Evolutionary conservation across 2,329 filamentous ascomycete genomes (phyloP), one percentile per base, ranked within the genome.

Genomic region (Epichloe aotearoae): DNA sequence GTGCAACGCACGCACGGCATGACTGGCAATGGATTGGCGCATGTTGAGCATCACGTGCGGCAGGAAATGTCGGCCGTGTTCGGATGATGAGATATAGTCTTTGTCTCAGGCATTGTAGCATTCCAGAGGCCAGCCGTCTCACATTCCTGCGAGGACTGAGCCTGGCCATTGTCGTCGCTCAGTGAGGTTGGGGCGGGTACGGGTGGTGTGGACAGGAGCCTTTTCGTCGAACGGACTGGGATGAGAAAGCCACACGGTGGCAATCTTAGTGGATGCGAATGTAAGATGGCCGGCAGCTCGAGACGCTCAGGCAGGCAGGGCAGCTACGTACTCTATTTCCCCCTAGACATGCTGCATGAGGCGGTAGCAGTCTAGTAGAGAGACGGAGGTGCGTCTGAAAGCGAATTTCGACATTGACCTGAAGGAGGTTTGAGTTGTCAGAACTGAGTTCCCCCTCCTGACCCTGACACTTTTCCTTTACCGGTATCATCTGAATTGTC

Each of bases 61-160:
- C 33, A 47, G 47, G 42, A 55, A 50, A 47, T 47, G 47, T 56
- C 56, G 53, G 52, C 54, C 55, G 55, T 58, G 59, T 60, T 59
- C 56, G 53, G 58, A 49, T 55, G 58, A 49, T 55, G 52, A 52
- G 53, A 54, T 54, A 59, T 64, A 61, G 62, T 61, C 62, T 62
- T 65, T 68, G 66, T 68, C 65, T 67, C 64, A 65, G 59, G 53
- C 55, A 47, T 48, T 54, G 50, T 34, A 56, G 52, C 64, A 67
- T 67, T 67, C 65, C 65, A 65, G 53, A 57, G 56, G 54, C 50
- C 46, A 52, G 53, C 57, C 53, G 54, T 52, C 49, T 52, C 41
- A 51, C 62, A 65, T 65, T 64, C 62, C 60, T 54, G 54, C 49
- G 51, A 52, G 47, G 51, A 48, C 40, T 43, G 43, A 39, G 50